Evolutionary conservation across 805 yeast genomes (phyloP).

Genomic region (Myxozyma geophila): DNA sequence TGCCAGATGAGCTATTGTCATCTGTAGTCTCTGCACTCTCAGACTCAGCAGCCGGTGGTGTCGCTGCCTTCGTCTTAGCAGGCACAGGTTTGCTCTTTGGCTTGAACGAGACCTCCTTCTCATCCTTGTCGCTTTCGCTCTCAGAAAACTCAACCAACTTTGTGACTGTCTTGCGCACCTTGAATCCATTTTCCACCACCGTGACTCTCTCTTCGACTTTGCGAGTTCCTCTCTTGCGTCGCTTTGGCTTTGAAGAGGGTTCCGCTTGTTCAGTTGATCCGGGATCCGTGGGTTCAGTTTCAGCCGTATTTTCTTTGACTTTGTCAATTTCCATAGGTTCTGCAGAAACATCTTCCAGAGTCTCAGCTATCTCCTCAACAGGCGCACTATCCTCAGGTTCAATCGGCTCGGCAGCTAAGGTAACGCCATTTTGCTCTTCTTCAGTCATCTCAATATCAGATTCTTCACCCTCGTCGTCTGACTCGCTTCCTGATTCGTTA

Average conservation of each 20-base stretch:
- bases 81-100: background rate
- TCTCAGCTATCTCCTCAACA: background rate
- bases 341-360: background rate
- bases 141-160: constrained; percentile 27
- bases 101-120: background rate
- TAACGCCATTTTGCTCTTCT: constrained; percentile 1
- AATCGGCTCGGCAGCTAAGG: background rate
- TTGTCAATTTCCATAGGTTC: background rate
- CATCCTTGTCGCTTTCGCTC: constrained; percentile 26
- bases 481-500: constrained; percentile 17
- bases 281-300: background rate
- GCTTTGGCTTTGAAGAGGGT: background rate
- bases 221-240: constrained; percentile 20
- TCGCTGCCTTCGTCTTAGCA: background rate
- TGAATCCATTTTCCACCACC: constrained; percentile 24
- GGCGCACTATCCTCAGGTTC: background rate
- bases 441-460: constrained; percentile 5
- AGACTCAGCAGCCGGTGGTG: background rate
- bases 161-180: constrained; percentile 9
- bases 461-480: constrained; percentile 10
- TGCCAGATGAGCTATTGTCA: background rate
- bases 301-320: background rate
- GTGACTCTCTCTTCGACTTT: constrained; percentile 19
- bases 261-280: background rate
- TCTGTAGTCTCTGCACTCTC: background rate